Evolutionary conservation across 768 basidiomycete species (phyloP).

Genomic region (Harrya chromipes): DNA sequence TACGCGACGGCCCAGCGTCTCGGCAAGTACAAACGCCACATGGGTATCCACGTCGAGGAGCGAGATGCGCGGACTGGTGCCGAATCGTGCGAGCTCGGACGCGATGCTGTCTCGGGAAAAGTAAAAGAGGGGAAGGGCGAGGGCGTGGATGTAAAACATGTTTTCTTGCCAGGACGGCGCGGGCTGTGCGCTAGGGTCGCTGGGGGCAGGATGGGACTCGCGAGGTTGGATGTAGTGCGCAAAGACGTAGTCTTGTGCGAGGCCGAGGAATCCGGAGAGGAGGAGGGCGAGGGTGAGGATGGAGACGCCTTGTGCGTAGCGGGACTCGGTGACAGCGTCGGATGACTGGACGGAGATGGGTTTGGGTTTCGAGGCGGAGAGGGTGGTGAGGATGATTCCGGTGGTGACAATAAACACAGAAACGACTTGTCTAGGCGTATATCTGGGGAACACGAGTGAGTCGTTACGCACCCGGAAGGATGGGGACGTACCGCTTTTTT

Average conservation of each 20-base stretch:
- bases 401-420: conserved; percentile 79
- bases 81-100: conserved; percentile 16
- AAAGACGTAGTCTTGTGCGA: conserved; percentile 83
- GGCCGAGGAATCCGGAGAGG: conserved; percentile 76
- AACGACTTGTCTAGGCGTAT: conserved; percentile 57
- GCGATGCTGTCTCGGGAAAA: conserved; percentile 53
- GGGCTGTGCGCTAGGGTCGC: conserved; percentile 15
- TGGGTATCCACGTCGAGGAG: background rate
- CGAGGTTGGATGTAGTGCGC: conserved; percentile 36
- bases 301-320: conserved; percentile 68
- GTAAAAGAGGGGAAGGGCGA: conserved; percentile 75
- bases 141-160: conserved; percentile 88
- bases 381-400: conserved; percentile 77
- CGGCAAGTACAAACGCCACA: no score
- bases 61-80: conserved; percentile 12
- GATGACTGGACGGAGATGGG: conserved; percentile 4
- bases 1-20: background rate
- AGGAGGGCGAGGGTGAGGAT: conserved; percentile 77
- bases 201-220: conserved; percentile 21
- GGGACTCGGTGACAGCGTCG: conserved; percentile 5
- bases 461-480: background rate
- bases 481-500: conserved; percentile 52
- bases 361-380: conserved; percentile 58
- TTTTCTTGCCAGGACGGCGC: conserved; percentile 72
- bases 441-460: conserved; percentile 41